Evolutionary conservation across 2,329 filamentous ascomycete species (phyloP).

Genomic region (Ophiostoma ips): DNA sequence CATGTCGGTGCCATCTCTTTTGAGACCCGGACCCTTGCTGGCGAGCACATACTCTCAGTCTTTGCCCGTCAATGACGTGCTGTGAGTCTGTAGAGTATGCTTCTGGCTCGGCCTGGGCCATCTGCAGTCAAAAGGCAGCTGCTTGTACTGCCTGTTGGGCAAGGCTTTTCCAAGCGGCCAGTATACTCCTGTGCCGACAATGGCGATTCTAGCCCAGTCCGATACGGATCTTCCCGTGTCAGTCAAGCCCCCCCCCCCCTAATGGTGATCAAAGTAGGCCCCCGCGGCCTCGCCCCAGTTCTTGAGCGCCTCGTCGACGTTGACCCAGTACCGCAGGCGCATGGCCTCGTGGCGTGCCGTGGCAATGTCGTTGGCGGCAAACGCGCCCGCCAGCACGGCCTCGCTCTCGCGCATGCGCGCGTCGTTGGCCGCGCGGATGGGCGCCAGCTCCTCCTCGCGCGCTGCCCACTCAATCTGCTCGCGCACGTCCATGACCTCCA

Average conservation of each 20-base stretch:
- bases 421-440: slow-evolving; percentile 52
- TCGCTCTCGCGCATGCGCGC: slow-evolving; percentile 51
- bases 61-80: no score
- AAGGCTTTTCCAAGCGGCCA: no score
- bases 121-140: no score
- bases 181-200: no score
- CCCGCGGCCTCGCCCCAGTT: slow-evolving; percentile 68
- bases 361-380: slow-evolving; percentile 47
- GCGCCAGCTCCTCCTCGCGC: slow-evolving; percentile 48
- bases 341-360: slow-evolving; percentile 59
- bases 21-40: no score
- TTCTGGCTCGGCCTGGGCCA: no score
- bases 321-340: slow-evolving; percentile 77
- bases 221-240: no score
- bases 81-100: no score
- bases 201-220: no score
- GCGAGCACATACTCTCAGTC: no score
- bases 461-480: slow-evolving; percentile 61
- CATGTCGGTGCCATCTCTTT: no score
- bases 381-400: slow-evolving; percentile 45
- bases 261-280: slow-evolving; percentile 14
- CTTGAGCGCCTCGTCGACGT: slow-evolving; percentile 65
- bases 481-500: slow-evolving; percentile 65
- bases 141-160: no score
- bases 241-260: not conserved